These are phyloP conservation scores for Hapsidospora chrysogenum DNA, from an alignment of 495 filamentous ascomycete genomes.

Conservation along the genomic window DNA sequence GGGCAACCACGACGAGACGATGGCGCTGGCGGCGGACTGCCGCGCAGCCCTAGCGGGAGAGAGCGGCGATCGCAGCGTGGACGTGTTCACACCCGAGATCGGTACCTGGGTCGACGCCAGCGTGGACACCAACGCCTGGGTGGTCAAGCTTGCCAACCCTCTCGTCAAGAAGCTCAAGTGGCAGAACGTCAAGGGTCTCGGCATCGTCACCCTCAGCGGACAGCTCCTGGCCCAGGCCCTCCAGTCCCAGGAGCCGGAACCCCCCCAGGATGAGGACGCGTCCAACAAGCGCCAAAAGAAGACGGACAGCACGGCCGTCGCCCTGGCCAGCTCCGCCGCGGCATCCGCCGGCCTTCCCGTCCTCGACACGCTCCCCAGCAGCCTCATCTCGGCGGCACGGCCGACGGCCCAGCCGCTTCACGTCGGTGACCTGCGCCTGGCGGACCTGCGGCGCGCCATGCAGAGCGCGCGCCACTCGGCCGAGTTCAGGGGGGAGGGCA, in stretches of 20 bases:
- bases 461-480: conserved; percentile 67
- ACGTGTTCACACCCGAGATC: conserved; percentile 64
- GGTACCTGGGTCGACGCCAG: conserved; percentile 69
- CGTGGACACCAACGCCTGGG: conserved; percentile 96
- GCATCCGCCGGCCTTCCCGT: conserved; percentile 27
- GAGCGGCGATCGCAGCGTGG: conserved; percentile 23
- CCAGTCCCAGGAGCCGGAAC: conserved; percentile 19
- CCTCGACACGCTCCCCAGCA: conserved; percentile 64
- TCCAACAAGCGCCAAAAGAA: conserved; percentile 53
- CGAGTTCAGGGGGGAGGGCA: conserved; percentile 89
- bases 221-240: conserved; percentile 21
- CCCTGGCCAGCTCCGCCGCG: conserved; percentile 4
- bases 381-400: conserved; percentile 56
- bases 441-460: conserved; percentile 75
- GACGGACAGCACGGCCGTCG: conserved; percentile 21
- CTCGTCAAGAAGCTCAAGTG: conserved; percentile 76
- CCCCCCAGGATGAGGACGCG: conserved; percentile 18
- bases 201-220: conserved; percentile 76
- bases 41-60: conserved; percentile 46
- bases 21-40: conserved; percentile 62
- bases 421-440: conserved; percentile 82
- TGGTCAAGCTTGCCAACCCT: conserved; percentile 68
- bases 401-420: conserved; percentile 78
- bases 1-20: conserved; percentile 62
- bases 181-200: conserved; percentile 82